A percentile compares a stretch with the other conserved stretches of the same genome.
Conservation (phyloP, 2,329 filamentous ascomycete genomes). For the Colletotrichum coccodes region DNA sequence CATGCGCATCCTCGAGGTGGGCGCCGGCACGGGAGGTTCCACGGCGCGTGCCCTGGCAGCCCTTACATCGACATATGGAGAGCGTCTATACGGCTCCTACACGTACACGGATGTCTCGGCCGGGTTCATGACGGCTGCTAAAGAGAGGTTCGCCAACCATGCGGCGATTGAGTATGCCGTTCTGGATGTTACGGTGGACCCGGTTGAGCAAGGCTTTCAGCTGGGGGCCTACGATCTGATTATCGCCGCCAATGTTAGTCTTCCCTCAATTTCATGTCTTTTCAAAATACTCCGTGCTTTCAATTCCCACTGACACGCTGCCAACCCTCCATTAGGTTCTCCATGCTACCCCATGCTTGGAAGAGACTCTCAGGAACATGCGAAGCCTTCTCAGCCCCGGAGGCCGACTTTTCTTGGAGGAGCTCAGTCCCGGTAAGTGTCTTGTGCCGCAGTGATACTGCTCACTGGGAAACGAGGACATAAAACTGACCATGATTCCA, state of each 20-base stretch:
- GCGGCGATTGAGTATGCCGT: constrained; percentile 32
- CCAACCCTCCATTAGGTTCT: too few relatives aligned
- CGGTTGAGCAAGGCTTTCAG: constrained; percentile 33
- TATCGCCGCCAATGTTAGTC: constrained; percentile 43
- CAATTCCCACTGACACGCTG: too few relatives aligned
- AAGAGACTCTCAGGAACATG: neutral
- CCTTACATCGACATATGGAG: neutral
- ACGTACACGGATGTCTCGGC: constrained; percentile 42
- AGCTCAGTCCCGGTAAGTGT: constrained; percentile 35
- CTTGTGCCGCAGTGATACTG: too few relatives aligned
- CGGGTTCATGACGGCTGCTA: constrained; percentile 38
- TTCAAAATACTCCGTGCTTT: too few relatives aligned
- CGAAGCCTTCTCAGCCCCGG: neutral
- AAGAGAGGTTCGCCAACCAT: constrained; percentile 39
- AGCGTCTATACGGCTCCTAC: constrained; percentile 34
- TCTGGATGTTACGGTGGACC: constrained; percentile 44
- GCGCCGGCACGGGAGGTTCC: constrained; percentile 6
- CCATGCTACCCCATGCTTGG: constrained; percentile 44
- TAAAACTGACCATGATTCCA: too few relatives aligned
- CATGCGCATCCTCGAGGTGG: neutral
- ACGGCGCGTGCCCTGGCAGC: neutral
- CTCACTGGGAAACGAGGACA: too few relatives aligned
- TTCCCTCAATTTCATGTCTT: too few relatives aligned
- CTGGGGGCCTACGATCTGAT: constrained; percentile 47
- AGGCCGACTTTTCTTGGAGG: constrained; percentile 36